These are phyloP conservation scores for Fusarium temperatum DNA, from an alignment of 2,329 filamentous ascomycete species.

Conservation along the genomic window DNA sequence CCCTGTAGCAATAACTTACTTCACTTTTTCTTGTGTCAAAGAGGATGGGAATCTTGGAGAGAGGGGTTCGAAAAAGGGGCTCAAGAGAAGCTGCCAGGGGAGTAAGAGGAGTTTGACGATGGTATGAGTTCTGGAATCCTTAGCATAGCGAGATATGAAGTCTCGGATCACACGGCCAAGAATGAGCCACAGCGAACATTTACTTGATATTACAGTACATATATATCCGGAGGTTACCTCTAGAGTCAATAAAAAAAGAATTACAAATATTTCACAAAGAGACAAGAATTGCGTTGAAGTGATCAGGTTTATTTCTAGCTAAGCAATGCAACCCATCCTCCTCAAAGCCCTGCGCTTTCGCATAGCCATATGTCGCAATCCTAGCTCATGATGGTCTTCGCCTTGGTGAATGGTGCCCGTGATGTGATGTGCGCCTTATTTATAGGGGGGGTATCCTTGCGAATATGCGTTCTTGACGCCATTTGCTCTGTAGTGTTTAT, in stretches of 20 bases:
- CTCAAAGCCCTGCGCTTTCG: neutral
- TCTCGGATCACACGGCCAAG: conserved; percentile 29
- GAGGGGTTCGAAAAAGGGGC: neutral
- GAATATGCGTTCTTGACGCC: conserved; percentile 17
- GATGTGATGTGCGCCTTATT: conserved; percentile 9
- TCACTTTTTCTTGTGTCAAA: conserved; percentile 15
- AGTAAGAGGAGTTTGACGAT: conserved; percentile 3
- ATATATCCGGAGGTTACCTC: neutral
- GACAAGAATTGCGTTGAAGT: neutral
- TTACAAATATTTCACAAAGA: neutral
- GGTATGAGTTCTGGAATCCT: conserved; percentile 9
- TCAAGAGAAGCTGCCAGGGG: conserved; percentile 6
- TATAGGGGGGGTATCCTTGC: conserved; percentile 33
- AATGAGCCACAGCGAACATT: conserved; percentile 34
- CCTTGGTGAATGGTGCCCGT: conserved; percentile 9
- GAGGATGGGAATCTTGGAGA: conserved; percentile 16
- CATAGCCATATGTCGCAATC: neutral
- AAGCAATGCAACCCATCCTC: neutral
- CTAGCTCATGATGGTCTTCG: neutral
- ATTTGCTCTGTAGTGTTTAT: conserved; percentile 2
- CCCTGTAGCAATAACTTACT: conserved; percentile 38
- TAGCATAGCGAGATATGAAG: conserved; percentile 22
- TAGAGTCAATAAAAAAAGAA: neutral
- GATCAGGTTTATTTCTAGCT: conserved; percentile 17
- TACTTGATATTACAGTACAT: conserved; percentile 18